Evolutionary conservation across 805 yeast species (phyloP), one percentile per base, ranked within the genome.

Genomic region (Hanseniaspora meyeri): DNA sequence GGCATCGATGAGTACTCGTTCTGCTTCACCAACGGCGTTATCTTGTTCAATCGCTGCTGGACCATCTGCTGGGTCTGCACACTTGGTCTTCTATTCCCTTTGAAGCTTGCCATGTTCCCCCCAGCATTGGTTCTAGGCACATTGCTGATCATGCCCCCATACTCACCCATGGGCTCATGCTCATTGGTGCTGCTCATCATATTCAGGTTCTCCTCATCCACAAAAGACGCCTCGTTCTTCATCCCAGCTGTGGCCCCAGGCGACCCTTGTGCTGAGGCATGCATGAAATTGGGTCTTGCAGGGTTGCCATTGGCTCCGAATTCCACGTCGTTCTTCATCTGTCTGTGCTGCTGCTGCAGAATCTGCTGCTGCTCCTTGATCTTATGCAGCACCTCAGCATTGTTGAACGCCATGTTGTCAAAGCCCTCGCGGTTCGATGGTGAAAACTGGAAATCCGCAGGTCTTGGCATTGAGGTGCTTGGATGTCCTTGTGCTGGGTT

Each of bases 81-180:
- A 70, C 49, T 62, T 66, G 11, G 59, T 63, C 52, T 64, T 73
- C 50, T 62, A 69, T 34, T 59, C 61, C 48, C 29, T 16, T 20
- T 40, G 43, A 17, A 11, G 27, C 10, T 40, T 17, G 65, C 65
- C 1, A 63, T 24, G 27, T 24, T 24, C 27, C 36, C 36, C 4
- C 2, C 9, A 3, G 2, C 66, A 29, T 55, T 62, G 37, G 60
- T 36, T 36, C 38, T 36, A 12, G 38, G 38, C 16, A 36, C 38
- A 36, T 16, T 66, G 29, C 51, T 62, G 37, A 60, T 24, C 27
- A 24, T 55, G 29, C 60, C 66, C 55, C 62, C 45, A 42, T 42
- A 24, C 66, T 55, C 65, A 67, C 53, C 60, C 60, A 64, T 36
- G 14, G 14, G 62, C 64, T 48, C 49, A 52, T 43, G 34, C 43